Conservation (phyloP, 805 yeast genomes). For the Saccharomycopsis microspora region DNA sequence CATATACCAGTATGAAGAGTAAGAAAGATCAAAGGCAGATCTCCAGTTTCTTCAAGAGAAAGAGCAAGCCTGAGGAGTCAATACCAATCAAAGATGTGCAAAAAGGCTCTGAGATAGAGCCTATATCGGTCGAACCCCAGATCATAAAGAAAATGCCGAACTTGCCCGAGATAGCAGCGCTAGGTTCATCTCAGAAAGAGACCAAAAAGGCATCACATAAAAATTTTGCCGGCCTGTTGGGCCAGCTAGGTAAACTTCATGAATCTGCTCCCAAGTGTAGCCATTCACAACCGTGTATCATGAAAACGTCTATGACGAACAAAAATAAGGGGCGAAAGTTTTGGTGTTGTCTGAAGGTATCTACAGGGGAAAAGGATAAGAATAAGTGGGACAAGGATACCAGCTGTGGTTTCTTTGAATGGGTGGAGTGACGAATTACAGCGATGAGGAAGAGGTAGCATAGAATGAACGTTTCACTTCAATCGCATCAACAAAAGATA, state of each 20-base stretch:
- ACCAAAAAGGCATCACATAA: not conserved
- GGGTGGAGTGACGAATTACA: constrained; percentile 25
- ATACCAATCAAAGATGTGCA: too few relatives aligned
- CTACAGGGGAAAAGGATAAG: constrained; percentile 4
- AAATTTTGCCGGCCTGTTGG: not conserved
- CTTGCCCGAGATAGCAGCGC: too few relatives aligned
- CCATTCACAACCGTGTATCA: constrained; percentile 34
- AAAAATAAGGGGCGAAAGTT: constrained; percentile 38
- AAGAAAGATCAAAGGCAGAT: constrained; percentile 17
- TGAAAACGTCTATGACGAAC: constrained; percentile 33
- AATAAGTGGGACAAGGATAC: constrained; percentile 20
- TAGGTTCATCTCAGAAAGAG: too few relatives aligned
- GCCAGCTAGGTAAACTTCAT: not conserved
- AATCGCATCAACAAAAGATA: too few relatives aligned
- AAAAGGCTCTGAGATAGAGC: not conserved
- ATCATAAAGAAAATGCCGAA: too few relatives aligned
- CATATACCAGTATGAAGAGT: constrained; percentile 12
- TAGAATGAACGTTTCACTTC: too few relatives aligned
- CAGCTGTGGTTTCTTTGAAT: constrained; percentile 44
- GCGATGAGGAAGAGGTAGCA: not conserved
- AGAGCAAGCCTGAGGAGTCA: not conserved
- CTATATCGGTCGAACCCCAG: too few relatives aligned
- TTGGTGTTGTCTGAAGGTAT: constrained; percentile 37
- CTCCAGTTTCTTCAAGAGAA: constrained; percentile 19
- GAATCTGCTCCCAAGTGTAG: constrained; percentile 31